Base-by-base conservation (phyloP, 2,329 filamentous ascomycete species). In the Amylocarpus encephaloides region DNA sequence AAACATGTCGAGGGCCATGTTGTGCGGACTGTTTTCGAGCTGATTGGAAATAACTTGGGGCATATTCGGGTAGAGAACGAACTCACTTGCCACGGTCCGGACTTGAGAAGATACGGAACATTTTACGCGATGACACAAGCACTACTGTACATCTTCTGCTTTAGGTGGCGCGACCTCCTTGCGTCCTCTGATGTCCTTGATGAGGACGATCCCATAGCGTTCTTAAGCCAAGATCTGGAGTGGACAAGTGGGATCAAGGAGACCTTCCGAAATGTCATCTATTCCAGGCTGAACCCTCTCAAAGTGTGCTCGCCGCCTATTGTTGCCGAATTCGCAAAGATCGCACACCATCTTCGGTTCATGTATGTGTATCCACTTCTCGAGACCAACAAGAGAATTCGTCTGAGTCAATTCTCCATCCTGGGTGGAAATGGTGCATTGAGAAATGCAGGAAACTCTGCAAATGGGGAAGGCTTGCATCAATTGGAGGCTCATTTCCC, bases 401-500 rank as follows among this genome's bases (percentile, higher is more conserved):
- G 90, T 18, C 75, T 96, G 30, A 84, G 85, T 5, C 81, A 88
- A 47, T 86, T 82, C 62, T 76, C 83, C 2, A 77, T 75, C 33
- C 79, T 79, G 56, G 73, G 77, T 15, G 76, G 52, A 2, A 57
- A 55, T 48, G 62, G 61, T 18, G 60, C 70, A 79, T 32, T 75
- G 75, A 53, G 80, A 80, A 59, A 67, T 76, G 53, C 59, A 5
- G 48, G 73, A 62, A 53, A 72, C 67, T 51, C 70, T 45, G 66
- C 70, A 12, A 78, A 83, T 48, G 86, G 87, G 51, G 88, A 95
- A 59, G 82, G 84, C 55, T 85, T 82, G 62, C 84, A 92, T 62
- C 85, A 95, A 67, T 77, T 98, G 1, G 91, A 97, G 60, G 87
- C 90, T 0, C 96, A 95, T 67, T 98, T 97, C 64, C 93, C 93